Evolutionary conservation across 257 asterid genomes (phyloP), one percentile per base, ranked within the genome.

Genomic region (Eucommia ulmoides): DNA sequence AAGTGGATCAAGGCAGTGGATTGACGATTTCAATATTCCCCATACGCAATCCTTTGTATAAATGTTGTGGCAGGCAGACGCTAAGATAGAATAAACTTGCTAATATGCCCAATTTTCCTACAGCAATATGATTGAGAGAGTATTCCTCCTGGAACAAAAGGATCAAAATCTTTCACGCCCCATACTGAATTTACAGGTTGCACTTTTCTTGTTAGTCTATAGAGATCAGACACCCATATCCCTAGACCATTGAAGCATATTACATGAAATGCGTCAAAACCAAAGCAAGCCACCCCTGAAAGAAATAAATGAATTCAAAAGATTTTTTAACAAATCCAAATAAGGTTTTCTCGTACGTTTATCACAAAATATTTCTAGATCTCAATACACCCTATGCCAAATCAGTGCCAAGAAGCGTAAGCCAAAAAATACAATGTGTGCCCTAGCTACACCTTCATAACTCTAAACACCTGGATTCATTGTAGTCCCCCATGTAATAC

Each of bases 101-200:
- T n/a, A n/a, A n/a, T n/a, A n/a, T n/a, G n/a, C n/a, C n/a, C n/a
- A n/a, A n/a, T n/a, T n/a, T n/a, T n/a, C n/a, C n/a, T n/a, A n/a
- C n/a, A n/a, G n/a, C n/a, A n/a, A n/a, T n/a, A n/a, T n/a, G n/a
- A n/a, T n/a, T n/a, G n/a, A n/a, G n/a, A n/a, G n/a, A n/a, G n/a
- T n/a, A n/a, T n/a, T 56, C 54, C 48, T 56, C 47, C 35, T 19
- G 9, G 21, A 47, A 47, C 54, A 29, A 56, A 56, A 46, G 47
- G 62, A 45, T 56, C 62, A 56, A 56, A 56, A 44, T 12, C 47
- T 26, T 46, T 9, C 46, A 56, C 33, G 7, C 52, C 46, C 42
- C 18, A 53, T 10, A 15, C 18, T 20, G 15, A 7, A 53, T 38
- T 53, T 53, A 35, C 33, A 41, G 49, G 19, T 53, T 38, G 49